These are phyloP conservation scores for Trypanosoma melophagium DNA, from an alignment of 208 protist genomes.

Conservation along the genomic window DNA sequence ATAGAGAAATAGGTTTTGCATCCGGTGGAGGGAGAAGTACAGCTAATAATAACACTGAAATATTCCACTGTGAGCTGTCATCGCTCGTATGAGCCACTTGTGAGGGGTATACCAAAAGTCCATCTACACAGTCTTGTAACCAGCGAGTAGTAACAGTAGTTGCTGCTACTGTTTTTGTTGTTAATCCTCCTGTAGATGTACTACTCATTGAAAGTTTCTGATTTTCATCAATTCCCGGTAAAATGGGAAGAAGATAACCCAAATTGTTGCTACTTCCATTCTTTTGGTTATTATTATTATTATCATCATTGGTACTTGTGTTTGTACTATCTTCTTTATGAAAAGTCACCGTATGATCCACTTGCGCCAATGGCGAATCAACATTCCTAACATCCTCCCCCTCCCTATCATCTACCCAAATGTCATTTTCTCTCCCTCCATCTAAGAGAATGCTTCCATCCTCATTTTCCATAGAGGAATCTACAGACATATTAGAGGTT, in stretches of 20 bases:
- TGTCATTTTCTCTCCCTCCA: not conserved
- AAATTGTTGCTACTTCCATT: not conserved
- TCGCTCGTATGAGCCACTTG: slow-evolving; percentile 22
- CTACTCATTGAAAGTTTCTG: not conserved
- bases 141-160: slow-evolving; percentile 23
- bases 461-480: not conserved
- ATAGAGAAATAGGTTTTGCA: slow-evolving; percentile 21
- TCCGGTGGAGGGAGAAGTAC: slow-evolving; percentile 26
- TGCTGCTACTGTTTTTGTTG: not conserved
- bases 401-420: slow-evolving; percentile 1
- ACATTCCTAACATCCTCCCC: not conserved
- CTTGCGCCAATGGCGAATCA: no score
- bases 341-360: no score
- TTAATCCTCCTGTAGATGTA: not conserved
- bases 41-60: slow-evolving; percentile 22
- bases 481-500: no score
- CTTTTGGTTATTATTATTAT: not conserved
- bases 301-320: not conserved
- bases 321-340: not conserved
- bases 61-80: slow-evolving; percentile 22
- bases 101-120: slow-evolving; percentile 25
- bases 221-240: not conserved
- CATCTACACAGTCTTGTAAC: slow-evolving; percentile 28
- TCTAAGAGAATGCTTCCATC: not conserved
- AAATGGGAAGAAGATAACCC: not conserved